These are phyloP conservation scores for Aspergillus baeticus DNA, from an alignment of 495 filamentous ascomycete genomes.

Conservation along the genomic window DNA sequence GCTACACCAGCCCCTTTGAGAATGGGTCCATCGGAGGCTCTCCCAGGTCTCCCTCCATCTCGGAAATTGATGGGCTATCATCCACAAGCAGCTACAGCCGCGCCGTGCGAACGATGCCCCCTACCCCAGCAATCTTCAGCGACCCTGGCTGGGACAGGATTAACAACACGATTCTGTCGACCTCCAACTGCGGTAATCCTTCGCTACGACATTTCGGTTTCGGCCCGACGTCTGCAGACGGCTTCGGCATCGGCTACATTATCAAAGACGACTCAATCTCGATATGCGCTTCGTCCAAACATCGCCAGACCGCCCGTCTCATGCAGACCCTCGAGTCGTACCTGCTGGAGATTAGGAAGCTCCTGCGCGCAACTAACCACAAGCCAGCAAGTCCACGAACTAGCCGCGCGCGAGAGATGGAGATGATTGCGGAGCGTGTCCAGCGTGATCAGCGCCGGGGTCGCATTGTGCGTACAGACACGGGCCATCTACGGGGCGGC, in stretches of 20 bases:
- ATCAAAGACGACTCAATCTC: conserved; percentile 95
- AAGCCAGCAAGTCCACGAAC: conserved; percentile 53
- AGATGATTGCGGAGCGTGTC: conserved; percentile 48
- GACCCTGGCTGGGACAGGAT: conserved; percentile 92
- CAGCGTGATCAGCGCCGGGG: conserved; percentile 43
- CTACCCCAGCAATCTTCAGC: conserved; percentile 78
- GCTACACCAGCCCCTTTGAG: conserved; percentile 52
- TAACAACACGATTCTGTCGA: conserved; percentile 91
- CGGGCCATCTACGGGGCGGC: conserved; percentile 30
- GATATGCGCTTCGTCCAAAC: conserved; percentile 89
- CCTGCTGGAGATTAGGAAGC: conserved; percentile 82
- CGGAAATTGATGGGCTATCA: conserved; percentile 39
- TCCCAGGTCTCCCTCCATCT: conserved; percentile 51
- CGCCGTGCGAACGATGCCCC: conserved; percentile 30
- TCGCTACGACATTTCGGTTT: conserved; percentile 97
- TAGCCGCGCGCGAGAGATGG: conserved; percentile 66
- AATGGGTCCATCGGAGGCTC: conserved; percentile 49
- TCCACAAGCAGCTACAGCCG: conserved; percentile 34
- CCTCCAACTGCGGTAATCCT: conserved; percentile 98
- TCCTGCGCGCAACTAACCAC: conserved; percentile 66
- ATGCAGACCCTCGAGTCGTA: conserved; percentile 88
- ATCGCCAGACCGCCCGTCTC: conserved; percentile 86
- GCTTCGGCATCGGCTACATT: conserved; percentile 97
- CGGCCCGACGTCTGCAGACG: conserved; percentile 89
- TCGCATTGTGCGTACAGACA: conserved; percentile 45